A percentile compares a stretch with the other conserved stretches of the same genome.
Evolutionary conservation across 495 filamentous ascomycete species (phyloP).

Genomic region (Trichoderma reesei): DNA sequence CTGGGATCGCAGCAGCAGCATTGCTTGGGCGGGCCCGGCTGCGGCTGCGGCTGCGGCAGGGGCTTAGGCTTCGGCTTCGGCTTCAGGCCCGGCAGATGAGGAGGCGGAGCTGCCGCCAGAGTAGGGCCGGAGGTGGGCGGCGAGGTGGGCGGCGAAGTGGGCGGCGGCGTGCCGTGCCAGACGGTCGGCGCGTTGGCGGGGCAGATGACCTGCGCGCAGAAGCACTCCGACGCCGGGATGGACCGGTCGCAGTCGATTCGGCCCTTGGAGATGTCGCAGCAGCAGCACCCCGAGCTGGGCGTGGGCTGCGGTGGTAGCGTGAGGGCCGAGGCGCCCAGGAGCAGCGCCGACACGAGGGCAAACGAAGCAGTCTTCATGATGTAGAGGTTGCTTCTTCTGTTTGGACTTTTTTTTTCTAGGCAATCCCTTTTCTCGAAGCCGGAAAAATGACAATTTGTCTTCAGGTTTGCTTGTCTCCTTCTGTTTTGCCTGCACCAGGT

Average conservation of each 20-base stretch:
- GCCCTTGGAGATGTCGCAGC: neutral
- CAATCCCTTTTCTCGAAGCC: too few species aligned
- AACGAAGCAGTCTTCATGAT: neutral
- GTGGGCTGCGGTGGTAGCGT: neutral
- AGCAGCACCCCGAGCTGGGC: neutral
- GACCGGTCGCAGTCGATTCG: neutral
- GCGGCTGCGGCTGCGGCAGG: too few species aligned
- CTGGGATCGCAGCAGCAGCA: slow-evolving; percentile 11
- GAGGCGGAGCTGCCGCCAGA: too few species aligned
- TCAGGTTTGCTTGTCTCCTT: too few species aligned
- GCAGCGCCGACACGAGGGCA: neutral
- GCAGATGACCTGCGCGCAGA: slow-evolving; percentile 1
- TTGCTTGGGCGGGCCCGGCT: neutral
- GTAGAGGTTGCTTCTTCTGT: too few species aligned
- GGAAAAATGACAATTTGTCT: too few species aligned
- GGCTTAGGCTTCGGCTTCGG: too few species aligned
- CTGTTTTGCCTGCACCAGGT: neutral
- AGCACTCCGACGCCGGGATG: neutral
- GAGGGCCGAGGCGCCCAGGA: neutral
- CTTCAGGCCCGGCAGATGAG: too few species aligned
- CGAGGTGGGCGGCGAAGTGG: neutral
- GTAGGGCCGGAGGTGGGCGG: too few species aligned
- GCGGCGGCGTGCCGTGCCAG: neutral
- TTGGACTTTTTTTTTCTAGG: neutral
- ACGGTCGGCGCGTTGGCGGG: neutral